A percentile compares a stretch with the other conserved stretches of the same genome.
These are phyloP conservation scores for Chalciporus chontae DNA, from an alignment of 768 basidiomycete species.

Conservation along the genomic window DNA sequence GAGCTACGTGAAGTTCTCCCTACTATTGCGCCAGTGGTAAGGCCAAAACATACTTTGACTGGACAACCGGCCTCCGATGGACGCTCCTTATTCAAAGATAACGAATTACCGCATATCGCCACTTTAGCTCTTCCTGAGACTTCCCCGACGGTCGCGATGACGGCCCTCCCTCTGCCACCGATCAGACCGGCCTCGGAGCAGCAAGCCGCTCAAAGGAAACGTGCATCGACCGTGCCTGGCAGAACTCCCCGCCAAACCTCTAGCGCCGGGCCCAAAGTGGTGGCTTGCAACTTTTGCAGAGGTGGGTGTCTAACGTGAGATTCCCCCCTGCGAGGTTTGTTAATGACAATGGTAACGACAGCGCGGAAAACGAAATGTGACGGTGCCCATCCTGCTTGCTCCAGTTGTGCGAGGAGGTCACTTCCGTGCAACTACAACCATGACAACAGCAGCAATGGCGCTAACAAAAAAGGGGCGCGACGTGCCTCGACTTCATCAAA, in stretches of 20 bases:
- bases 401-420: conserved; percentile 74
- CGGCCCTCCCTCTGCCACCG: conserved; percentile 59
- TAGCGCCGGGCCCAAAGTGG: conserved; percentile 78
- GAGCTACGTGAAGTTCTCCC: conserved; percentile 46
- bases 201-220: conserved; percentile 65
- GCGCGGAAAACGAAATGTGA: conserved; percentile 90
- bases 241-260: conserved; percentile 56
- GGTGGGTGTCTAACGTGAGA: conserved; percentile 40
- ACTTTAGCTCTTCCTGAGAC: conserved; percentile 60
- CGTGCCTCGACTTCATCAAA: conserved; percentile 53
- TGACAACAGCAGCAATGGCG: conserved; percentile 39
- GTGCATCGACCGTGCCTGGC: conserved; percentile 65
- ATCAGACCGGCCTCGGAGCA: conserved; percentile 65
- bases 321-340: conserved; percentile 2
- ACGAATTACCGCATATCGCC: conserved; percentile 69
- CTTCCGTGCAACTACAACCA: conserved; percentile 81
- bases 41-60: conserved; percentile 28
- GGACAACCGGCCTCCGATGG: conserved; percentile 27
- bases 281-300: conserved; percentile 87
- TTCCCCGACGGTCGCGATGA: conserved; percentile 55
- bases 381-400: conserved; percentile 80
- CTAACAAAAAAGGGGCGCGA: conserved; percentile 39
- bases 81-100: conserved; percentile 52
- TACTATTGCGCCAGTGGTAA: conserved; percentile 33
- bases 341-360: conserved; percentile 25